A percentile compares a stretch with the other conserved stretches of the same genome.
Conservation (phyloP, 1,139 yeast genomes). For the Barnettozyma hawaiiensis region DNA sequence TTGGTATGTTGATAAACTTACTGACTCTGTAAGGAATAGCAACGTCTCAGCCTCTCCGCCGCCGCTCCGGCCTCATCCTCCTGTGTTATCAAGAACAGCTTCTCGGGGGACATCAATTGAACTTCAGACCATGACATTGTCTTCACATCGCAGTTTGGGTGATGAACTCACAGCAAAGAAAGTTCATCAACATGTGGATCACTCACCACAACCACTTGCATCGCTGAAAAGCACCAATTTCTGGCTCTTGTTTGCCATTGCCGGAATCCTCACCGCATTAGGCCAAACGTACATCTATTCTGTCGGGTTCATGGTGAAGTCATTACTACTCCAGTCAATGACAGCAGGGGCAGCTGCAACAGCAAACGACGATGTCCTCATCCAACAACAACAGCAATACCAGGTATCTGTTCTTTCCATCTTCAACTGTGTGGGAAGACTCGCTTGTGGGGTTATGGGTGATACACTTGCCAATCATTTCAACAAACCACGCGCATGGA, state of each 20-base stretch:
- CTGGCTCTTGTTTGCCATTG: constrained; percentile 43
- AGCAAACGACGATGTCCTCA: constrained; percentile 12
- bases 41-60: not conserved
- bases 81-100: not conserved
- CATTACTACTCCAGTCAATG: constrained; percentile 32
- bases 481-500: constrained; percentile 39
- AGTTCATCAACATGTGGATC: constrained; percentile 9
- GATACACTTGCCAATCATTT: constrained; percentile 44
- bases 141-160: not conserved
- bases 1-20: constrained; percentile 35
- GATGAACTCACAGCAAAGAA: constrained; percentile 13
- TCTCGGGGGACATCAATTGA: constrained; percentile 11
- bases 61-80: too few species aligned
- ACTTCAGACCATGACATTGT: constrained; percentile 9
- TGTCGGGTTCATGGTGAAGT: constrained; percentile 54
- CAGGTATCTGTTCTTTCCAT: constrained; percentile 53
- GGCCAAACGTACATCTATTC: constrained; percentile 63
- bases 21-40: not conserved
- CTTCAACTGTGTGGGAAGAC: constrained; percentile 50
- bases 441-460: constrained; percentile 47
- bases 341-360: too few species aligned
- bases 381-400: constrained; percentile 45
- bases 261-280: constrained; percentile 49
- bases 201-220: constrained; percentile 13
- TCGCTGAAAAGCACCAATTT: constrained; percentile 36